A percentile compares a stretch with the other conserved stretches of the same genome.
Conservation (phyloP, 139 green algal species). For the Chlorella ohadii region DNA sequence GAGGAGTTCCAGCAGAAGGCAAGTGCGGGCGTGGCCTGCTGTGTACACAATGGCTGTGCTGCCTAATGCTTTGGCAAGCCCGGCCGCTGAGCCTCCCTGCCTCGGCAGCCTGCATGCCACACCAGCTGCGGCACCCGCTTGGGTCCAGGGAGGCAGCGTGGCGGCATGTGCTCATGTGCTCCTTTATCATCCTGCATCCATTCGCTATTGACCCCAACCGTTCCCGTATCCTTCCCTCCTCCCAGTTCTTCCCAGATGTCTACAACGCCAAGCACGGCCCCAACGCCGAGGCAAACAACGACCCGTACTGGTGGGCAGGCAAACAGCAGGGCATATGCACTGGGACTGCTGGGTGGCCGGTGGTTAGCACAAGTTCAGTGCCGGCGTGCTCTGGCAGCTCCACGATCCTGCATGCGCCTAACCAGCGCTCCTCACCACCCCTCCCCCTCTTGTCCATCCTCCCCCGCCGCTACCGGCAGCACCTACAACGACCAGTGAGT, state of each 20-base stretch:
- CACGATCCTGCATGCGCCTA: background rate
- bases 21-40: constrained; percentile 1
- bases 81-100: too few species aligned
- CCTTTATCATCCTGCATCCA: background rate
- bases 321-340: background rate
- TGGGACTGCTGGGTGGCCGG: too few species aligned
- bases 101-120: too few species aligned
- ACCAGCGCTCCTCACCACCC: background rate
- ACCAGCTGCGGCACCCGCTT: too few species aligned
- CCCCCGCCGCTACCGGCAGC: background rate
- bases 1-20: constrained; percentile 52
- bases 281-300: background rate
- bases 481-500: background rate
- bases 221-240: background rate
- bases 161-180: too few species aligned
- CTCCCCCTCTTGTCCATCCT: background rate
- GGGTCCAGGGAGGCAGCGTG: too few species aligned
- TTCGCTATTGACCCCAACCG: background rate
- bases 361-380: too few species aligned
- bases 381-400: background rate
- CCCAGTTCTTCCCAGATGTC: constrained; percentile 32
- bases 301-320: constrained; percentile 45
- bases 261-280: background rate
- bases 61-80: too few species aligned
- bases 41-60: constrained; percentile 54